Percentiles rank a stretch among this genome's conserved stretches.
These are phyloP conservation scores for Umbilicaria muhlenbergii DNA, from an alignment of 495 filamentous ascomycete species.

Conservation along the genomic window DNA sequence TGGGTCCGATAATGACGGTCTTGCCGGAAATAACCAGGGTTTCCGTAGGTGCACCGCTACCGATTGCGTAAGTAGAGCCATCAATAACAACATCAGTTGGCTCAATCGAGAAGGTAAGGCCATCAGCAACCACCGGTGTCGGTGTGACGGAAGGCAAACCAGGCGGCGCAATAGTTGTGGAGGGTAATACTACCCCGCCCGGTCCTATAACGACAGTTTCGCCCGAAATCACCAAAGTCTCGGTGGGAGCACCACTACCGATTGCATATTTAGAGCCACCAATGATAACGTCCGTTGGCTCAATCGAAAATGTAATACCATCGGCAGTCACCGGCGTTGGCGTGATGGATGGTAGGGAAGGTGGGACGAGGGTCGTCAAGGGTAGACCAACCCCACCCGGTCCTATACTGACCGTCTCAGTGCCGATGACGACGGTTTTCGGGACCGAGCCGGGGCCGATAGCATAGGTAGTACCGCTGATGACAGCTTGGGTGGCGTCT, in stretches of 20 bases:
- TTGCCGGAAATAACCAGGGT: slow-evolving; percentile 26
- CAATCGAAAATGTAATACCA: slow-evolving; percentile 21
- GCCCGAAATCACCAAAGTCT: slow-evolving; percentile 21
- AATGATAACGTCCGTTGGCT: slow-evolving; percentile 23
- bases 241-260: slow-evolving; percentile 11
- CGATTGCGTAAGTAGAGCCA: slow-evolving; percentile 27
- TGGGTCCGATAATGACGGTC: slow-evolving; percentile 29
- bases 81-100: slow-evolving; percentile 28
- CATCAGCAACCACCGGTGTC: background rate
- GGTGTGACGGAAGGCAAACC: background rate
- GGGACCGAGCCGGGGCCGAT: slow-evolving; percentile 18
- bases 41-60: slow-evolving; percentile 16
- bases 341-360: background rate
- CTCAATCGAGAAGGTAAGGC: slow-evolving; percentile 22
- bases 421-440: slow-evolving; percentile 23
- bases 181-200: slow-evolving; percentile 20
- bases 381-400: slow-evolving; percentile 24
- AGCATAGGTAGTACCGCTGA: slow-evolving; percentile 30
- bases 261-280: slow-evolving; percentile 28
- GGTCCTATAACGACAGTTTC: slow-evolving; percentile 30
- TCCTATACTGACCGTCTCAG: slow-evolving; percentile 31
- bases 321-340: slow-evolving; percentile 16
- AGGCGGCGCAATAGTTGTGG: slow-evolving; percentile 17
- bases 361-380: slow-evolving; percentile 20
- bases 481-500: slow-evolving; percentile 24